Percentiles rank a stretch among this genome's conserved stretches.
Conservation (phyloP, 179 eudicot species). For the Actinidia chinensis region DNA sequence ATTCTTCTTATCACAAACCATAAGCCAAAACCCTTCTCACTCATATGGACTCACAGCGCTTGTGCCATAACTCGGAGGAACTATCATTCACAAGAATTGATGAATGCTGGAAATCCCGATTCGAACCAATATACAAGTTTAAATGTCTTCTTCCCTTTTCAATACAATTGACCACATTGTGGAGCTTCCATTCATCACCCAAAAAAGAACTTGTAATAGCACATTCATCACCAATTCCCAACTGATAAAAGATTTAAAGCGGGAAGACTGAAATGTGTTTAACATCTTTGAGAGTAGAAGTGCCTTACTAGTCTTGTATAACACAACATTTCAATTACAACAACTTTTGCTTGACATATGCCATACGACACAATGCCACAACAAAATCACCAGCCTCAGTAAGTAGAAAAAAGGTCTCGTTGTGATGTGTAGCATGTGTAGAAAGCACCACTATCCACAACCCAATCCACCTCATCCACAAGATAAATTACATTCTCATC, state of each 20-base stretch:
- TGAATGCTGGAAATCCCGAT: too few species aligned
- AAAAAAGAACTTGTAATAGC: neutral
- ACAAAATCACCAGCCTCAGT: neutral
- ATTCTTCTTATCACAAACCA: too few species aligned
- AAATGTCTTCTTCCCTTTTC: neutral
- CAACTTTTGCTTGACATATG: neutral
- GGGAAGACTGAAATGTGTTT: neutral
- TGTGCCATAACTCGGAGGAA: neutral
- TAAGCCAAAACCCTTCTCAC: too few species aligned
- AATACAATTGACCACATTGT: too few species aligned
- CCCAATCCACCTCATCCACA: neutral
- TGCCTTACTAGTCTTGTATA: too few species aligned
- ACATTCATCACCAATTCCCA: neutral
- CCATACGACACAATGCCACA: neutral
- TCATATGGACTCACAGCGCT: too few species aligned
- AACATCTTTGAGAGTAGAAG: neutral
- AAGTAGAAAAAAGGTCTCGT: neutral
- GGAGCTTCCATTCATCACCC: too few species aligned
- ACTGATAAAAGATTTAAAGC: neutral
- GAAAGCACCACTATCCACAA: neutral
- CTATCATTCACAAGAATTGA: too few species aligned
- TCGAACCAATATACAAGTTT: too few species aligned
- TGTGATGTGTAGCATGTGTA: neutral
- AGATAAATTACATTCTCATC: too few species aligned
- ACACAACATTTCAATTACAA: constrained; percentile 1